Evolutionary conservation across 257 asterid species (phyloP).

Genomic region (Petunia axillaris): DNA sequence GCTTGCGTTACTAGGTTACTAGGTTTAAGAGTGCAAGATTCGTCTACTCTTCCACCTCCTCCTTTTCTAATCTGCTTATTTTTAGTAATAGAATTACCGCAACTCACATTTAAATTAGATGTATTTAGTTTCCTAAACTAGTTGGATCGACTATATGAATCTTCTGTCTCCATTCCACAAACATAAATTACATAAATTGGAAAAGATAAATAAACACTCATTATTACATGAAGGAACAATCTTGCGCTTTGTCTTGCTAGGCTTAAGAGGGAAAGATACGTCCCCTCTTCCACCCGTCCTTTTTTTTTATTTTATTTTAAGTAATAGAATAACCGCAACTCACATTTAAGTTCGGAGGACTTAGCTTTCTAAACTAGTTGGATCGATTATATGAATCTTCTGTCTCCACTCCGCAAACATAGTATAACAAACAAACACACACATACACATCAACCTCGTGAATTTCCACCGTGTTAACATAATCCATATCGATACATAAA

Average conservation of each 20-base stretch:
- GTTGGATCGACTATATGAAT: background rate
- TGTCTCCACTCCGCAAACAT: background rate
- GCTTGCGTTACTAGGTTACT: background rate
- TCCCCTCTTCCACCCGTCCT: background rate
- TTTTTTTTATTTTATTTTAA: too few relatives aligned
- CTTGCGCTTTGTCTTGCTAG: background rate
- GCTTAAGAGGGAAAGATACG: background rate
- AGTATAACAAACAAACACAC: background rate
- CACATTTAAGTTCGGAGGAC: background rate
- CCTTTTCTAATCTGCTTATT: background rate
- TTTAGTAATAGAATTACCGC: background rate
- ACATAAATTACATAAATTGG: background rate
- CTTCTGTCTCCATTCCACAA: background rate
- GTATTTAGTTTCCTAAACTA: background rate
- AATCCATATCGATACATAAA: background rate
- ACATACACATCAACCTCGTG: slow-evolving; percentile 1
- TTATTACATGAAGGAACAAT: background rate
- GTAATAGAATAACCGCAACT: background rate
- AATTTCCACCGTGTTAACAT: background rate
- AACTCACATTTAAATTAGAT: background rate
- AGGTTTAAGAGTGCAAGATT: background rate
- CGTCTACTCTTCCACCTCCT: background rate
- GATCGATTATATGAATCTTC: background rate
- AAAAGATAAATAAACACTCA: background rate
- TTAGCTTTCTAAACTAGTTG: background rate